Evolutionary conservation across 2,329 filamentous ascomycete species (phyloP).

Genomic region (Epichloe gansuensis): DNA sequence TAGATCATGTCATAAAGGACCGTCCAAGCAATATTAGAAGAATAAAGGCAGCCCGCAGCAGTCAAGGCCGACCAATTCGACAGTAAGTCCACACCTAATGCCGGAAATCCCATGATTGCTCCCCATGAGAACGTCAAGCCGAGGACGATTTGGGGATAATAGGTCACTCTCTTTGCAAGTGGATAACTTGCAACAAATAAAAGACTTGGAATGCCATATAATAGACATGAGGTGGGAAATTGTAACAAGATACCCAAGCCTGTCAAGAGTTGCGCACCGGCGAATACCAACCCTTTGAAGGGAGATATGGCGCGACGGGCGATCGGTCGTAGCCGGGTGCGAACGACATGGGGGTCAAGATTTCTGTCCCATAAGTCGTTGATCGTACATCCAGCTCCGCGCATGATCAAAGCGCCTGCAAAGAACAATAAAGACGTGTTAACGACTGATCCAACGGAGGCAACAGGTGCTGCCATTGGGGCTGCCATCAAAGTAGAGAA

Average conservation of each 20-base stretch:
- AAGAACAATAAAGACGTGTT: conserved; percentile 59
- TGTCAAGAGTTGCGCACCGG: conserved; percentile 58
- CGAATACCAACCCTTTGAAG: conserved; percentile 58
- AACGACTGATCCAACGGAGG: conserved; percentile 46
- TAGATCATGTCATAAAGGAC: conserved; percentile 89
- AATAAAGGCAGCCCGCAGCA: conserved; percentile 58
- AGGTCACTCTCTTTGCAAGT: conserved; percentile 71
- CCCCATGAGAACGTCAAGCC: conserved; percentile 84
- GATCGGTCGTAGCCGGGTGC: conserved; percentile 68
- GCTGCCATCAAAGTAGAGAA: conserved; percentile 76
- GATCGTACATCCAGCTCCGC: conserved; percentile 76
- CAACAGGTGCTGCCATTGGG: conserved; percentile 49
- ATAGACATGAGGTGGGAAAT: conserved; percentile 61
- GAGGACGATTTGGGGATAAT: conserved; percentile 76
- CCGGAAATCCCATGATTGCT: conserved; percentile 76
- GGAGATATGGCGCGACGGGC: conserved; percentile 66
- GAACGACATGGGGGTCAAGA: conserved; percentile 65
- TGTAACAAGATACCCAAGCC: conserved; percentile 65
- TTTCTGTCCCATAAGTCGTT: conserved; percentile 88
- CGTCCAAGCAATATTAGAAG: conserved; percentile 74
- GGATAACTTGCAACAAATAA: conserved; percentile 65
- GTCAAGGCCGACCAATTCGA: conserved; percentile 47
- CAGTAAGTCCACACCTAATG: conserved; percentile 65
- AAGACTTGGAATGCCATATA: conserved; percentile 64
- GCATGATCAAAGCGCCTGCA: conserved; percentile 69